phyloP scores from a whole-genome alignment of 2,329 filamentous ascomycete species.

The Hymenoscyphus fraxineus region DNA sequence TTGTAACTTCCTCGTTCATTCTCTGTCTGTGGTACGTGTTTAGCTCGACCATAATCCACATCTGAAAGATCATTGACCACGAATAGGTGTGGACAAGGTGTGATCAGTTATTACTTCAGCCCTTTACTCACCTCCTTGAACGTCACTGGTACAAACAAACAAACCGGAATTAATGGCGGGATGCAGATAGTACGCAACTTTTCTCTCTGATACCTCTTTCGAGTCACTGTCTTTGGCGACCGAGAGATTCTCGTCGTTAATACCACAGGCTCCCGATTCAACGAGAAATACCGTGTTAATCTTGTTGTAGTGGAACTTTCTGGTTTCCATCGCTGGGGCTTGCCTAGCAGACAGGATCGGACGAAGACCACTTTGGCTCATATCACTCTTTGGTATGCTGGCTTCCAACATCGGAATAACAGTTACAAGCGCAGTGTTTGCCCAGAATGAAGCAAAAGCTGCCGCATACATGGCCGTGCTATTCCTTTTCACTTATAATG shows the following conservation, averaged over 20 bases:
- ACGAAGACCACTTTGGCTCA: constrained; percentile 23
- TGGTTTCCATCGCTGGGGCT: constrained; percentile 45
- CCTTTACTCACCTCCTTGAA: constrained; percentile 29
- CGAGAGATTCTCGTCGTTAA: too few species aligned
- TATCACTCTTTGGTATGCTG: constrained; percentile 24
- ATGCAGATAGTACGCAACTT: constrained; percentile 19
- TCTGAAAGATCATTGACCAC: not conserved
- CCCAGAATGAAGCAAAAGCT: constrained; percentile 41
- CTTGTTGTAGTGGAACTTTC: constrained; percentile 37
- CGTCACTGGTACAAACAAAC: constrained; percentile 22
- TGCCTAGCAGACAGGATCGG: constrained; percentile 29
- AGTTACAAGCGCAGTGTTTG: constrained; percentile 45
- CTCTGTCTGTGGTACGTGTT: constrained; percentile 7
- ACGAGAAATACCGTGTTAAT: too few species aligned
- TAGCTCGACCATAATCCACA: not conserved
- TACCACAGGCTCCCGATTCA: too few species aligned
- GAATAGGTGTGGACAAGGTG: constrained; percentile 18
- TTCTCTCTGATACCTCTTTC: too few species aligned
- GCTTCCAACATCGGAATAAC: constrained; percentile 32
- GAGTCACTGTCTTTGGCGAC: constrained; percentile 32
- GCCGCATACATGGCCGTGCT: constrained; percentile 51
- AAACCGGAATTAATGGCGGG: constrained; percentile 34
- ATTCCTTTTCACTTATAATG: constrained; percentile 56
- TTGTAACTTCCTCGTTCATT: constrained; percentile 31
- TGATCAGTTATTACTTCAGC: constrained; percentile 38